Evolutionary conservation across 441 rosid species (phyloP).

Genomic region (Adansonia madagascariensis): DNA sequence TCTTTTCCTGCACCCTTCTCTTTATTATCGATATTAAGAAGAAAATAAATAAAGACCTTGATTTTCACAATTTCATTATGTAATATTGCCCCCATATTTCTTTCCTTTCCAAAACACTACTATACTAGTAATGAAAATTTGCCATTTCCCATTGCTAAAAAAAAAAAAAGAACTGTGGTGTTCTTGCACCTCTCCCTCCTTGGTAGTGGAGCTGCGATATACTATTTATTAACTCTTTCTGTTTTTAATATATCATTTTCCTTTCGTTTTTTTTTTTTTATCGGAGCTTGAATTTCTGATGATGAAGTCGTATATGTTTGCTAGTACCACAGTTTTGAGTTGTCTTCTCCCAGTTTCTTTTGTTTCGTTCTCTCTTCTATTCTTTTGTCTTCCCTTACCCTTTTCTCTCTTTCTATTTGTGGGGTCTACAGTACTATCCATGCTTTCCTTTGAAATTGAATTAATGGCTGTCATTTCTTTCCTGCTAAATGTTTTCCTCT

Average conservation of each 20-base stretch:
- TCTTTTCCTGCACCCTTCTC: too few relatives aligned
- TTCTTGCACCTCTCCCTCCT: constrained; percentile 35
- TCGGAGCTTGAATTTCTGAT: constrained; percentile 31
- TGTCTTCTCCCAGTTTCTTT: constrained; percentile 40
- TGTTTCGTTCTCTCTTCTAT: not conserved
- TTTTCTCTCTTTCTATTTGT: constrained; percentile 19
- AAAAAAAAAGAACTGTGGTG: constrained; percentile 20
- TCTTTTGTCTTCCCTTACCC: too few relatives aligned
- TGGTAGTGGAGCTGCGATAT: constrained; percentile 41
- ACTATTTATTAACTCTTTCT: constrained; percentile 24
- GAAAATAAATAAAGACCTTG: constrained; percentile 1
- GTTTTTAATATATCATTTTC: constrained; percentile 36
- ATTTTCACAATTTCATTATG: constrained; percentile 28
- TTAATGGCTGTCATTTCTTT: constrained; percentile 45
- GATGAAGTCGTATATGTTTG: constrained; percentile 37
- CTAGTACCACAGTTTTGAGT: constrained; percentile 35
- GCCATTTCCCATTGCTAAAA: constrained; percentile 38
- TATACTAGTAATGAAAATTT: constrained; percentile 24
- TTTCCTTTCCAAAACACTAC: not conserved
- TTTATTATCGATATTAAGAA: not conserved
- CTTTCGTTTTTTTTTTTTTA: constrained; percentile 25
- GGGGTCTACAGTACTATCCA: constrained; percentile 52
- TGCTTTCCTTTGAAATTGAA: constrained; percentile 34
- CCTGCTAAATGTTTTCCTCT: constrained; percentile 39
- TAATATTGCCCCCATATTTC: not conserved